These are phyloP conservation scores for Nicotiana benthamiana DNA, from an alignment of 257 asterid genomes.

Conservation along the genomic window DNA sequence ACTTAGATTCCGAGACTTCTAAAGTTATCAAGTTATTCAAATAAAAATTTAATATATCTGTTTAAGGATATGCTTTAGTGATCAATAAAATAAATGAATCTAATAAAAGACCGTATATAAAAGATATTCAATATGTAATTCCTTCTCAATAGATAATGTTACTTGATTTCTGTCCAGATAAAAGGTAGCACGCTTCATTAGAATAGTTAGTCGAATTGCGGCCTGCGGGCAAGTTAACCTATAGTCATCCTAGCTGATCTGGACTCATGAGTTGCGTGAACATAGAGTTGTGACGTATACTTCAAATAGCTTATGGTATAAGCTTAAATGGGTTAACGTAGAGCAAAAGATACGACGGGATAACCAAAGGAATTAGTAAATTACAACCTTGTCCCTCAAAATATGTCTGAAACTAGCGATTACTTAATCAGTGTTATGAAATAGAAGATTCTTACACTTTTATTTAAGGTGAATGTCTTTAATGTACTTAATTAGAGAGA, in stretches of 20 bases:
- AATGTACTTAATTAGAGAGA: too few species aligned
- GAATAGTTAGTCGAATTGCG: too few species aligned
- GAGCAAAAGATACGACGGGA: background rate
- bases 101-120: too few species aligned
- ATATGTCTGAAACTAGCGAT: background rate
- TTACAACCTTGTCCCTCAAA: background rate
- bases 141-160: too few species aligned
- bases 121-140: too few species aligned
- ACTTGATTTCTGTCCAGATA: too few species aligned
- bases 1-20: background rate
- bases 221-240: too few species aligned
- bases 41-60: background rate
- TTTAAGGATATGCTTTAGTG: background rate
- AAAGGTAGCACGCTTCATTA: too few species aligned
- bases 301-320: background rate
- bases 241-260: too few species aligned
- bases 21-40: background rate
- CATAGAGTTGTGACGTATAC: background rate
- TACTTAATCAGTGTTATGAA: background rate
- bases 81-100: background rate
- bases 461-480: too few species aligned
- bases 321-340: background rate
- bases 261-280: background rate
- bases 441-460: too few species aligned
- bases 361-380: conserved; percentile 7